Percentiles rank a stretch among this genome's conserved stretches.
Conservation (phyloP, 2,329 filamentous ascomycete genomes). For the Claviceps humidiphila region DNA sequence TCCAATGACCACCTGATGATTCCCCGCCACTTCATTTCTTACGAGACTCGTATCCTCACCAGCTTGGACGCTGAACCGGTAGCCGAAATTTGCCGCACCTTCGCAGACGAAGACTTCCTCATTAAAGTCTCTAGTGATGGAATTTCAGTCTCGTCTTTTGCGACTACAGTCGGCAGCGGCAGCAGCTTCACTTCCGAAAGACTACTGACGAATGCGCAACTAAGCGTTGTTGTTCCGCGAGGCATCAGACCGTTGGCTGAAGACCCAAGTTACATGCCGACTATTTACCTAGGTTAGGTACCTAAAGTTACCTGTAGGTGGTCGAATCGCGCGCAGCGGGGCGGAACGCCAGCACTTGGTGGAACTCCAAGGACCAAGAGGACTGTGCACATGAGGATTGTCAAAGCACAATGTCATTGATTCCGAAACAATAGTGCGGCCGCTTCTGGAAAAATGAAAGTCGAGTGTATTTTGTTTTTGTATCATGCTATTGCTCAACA, state of each 20-base stretch:
- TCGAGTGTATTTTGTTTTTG: background rate
- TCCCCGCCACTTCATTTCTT: background rate
- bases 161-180: background rate
- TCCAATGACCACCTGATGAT: background rate
- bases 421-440: background rate
- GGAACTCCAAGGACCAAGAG: background rate
- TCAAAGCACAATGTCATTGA: background rate
- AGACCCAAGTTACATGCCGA: too few species aligned
- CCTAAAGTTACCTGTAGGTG: too few species aligned
- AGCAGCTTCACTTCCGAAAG: background rate
- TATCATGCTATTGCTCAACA: background rate
- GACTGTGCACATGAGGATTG: background rate
- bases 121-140: background rate
- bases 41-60: background rate
- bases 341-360: too few species aligned
- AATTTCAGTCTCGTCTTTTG: background rate
- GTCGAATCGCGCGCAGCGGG: too few species aligned
- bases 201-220: background rate
- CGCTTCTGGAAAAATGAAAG: background rate
- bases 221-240: too few species aligned
- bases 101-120: slow-evolving; percentile 2
- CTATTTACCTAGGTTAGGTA: too few species aligned
- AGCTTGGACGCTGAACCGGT: too few species aligned
- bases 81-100: background rate
- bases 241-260: background rate